Evolutionary conservation across 768 basidiomycete species (phyloP), one percentile per base, ranked within the genome.

Genomic region (Chiua virens): DNA sequence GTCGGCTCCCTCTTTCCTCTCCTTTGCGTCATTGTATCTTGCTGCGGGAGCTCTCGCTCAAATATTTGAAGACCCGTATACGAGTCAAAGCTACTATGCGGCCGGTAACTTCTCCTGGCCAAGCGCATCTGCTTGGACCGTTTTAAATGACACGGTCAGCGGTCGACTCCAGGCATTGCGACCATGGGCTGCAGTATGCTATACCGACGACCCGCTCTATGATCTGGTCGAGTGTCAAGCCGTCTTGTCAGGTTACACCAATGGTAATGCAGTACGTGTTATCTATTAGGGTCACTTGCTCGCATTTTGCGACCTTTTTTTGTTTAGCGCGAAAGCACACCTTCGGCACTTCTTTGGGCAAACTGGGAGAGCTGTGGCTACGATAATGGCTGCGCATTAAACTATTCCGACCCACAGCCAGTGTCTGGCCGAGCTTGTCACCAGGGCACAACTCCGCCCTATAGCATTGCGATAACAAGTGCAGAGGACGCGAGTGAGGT

Each of bases 311-410:
- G 17, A 21, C 18, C 20, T 21, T 45, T 38, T 4, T 30, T 30
- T 30, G 30, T 11, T 14, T 30, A 64, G 63, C 63, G 63, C 22
- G 63, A 57, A 54, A 49, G 47, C 6, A 37, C 41, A 13, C 32
- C 63, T 1, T 23, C 60, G 0, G 60, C 63, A 4, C 55, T 65
- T 10, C 38, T 64, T 15, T 64, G 55, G 63, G 0, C 49, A 14
- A 64, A 64, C 47, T 65, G 57, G 57, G 63, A 65, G 40, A 28
- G 55, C 3, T 64, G 63, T 28, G 41, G 50, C 15, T 65, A 52
- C 11, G 43, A 11, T 5, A 35, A 54, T 27, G 63, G 54, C 2
- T 64, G 63, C 22, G 42, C 54, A n/a, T 27, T 65, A 20, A 54
- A 65, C 23, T 57, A 54, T 30, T 28, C 23, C 22, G 20, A 60